Percentiles rank a stretch among this genome's conserved stretches.
Evolutionary conservation across 2,329 filamentous ascomycete genomes (phyloP).

Genomic region (Trichoderma sp.): DNA sequence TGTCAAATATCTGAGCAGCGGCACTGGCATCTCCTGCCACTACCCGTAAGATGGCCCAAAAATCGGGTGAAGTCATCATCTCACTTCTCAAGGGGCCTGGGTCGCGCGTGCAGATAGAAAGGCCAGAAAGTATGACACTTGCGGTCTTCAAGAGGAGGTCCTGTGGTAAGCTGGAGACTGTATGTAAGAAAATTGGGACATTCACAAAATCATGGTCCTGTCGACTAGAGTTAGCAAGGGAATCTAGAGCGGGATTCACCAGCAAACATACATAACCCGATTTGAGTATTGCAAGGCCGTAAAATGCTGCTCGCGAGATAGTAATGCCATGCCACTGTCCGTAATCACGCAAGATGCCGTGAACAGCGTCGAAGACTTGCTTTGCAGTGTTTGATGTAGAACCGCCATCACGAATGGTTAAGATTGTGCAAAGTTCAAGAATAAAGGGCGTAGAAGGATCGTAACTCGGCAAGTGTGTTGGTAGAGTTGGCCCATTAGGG

Average conservation of each 20-base stretch:
- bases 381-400: conserved; percentile 75
- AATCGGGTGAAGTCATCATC: conserved; percentile 94
- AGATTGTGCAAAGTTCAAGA: conserved; percentile 83
- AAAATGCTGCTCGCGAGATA: conserved; percentile 81
- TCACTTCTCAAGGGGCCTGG: conserved; percentile 81
- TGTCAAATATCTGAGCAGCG: conserved; percentile 77
- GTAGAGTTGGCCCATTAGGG: conserved; percentile 50
- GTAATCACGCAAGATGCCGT: conserved; percentile 78
- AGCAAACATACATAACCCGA: conserved; percentile 73
- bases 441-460: conserved; percentile 86
- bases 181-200: conserved; percentile 86
- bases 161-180: conserved; percentile 83
- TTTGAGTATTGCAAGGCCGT: conserved; percentile 78
- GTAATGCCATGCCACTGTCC: conserved; percentile 79
- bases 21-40: conserved; percentile 70
- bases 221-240: conserved; percentile 30
- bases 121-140: conserved; percentile 72
- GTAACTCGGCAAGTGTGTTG: conserved; percentile 60
- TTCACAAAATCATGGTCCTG: conserved; percentile 89
- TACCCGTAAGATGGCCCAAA: conserved; percentile 86
- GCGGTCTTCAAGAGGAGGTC: conserved; percentile 75
- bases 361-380: conserved; percentile 75
- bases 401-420: conserved; percentile 74
- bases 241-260: too few relatives aligned
- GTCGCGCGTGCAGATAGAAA: conserved; percentile 77